Evolutionary conservation across 2,329 filamentous ascomycete species (phyloP).

Genomic region (Claviceps quebecensis): DNA sequence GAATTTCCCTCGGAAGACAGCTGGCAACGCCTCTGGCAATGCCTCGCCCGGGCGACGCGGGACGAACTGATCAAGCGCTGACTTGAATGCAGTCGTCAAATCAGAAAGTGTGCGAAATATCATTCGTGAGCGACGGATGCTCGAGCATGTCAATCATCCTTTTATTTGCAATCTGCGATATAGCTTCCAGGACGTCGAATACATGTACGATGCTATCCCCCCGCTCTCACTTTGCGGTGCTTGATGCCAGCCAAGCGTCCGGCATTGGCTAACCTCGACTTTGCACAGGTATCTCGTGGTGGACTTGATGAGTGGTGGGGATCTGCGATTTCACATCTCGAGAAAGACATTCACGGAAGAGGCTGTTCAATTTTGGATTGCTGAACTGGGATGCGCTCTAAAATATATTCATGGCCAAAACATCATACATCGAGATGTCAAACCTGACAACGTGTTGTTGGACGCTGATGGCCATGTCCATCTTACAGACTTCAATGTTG

Average conservation of each 20-base stretch:
- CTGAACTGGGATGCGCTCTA: slow-evolving; percentile 82
- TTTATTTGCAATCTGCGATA: slow-evolving; percentile 98
- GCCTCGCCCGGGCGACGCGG: too few species aligned
- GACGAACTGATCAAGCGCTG: not conserved
- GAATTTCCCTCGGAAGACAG: too few species aligned
- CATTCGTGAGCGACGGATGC: slow-evolving; percentile 91
- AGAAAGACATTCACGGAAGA: slow-evolving; percentile 97
- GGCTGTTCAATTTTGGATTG: slow-evolving; percentile 91
- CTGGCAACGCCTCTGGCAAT: too few species aligned
- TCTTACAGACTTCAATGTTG: slow-evolving; percentile 97
- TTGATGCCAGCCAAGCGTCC: not conserved
- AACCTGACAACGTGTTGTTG: slow-evolving; percentile 81
- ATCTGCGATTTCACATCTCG: slow-evolving; percentile 93
- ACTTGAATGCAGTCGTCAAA: slow-evolving; percentile 58
- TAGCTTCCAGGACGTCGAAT: slow-evolving; percentile 98
- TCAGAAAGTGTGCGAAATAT: slow-evolving; percentile 98
- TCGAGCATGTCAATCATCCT: slow-evolving; percentile 93
- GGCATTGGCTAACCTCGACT: not conserved
- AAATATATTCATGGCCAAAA: slow-evolving; percentile 74
- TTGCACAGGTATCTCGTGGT: slow-evolving; percentile 80
- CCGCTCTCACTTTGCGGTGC: not conserved
- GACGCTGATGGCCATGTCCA: slow-evolving; percentile 90
- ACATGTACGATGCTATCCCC: slow-evolving; percentile 56
- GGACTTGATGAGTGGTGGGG: slow-evolving; percentile 94
- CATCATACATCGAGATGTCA: slow-evolving; percentile 83